A percentile compares a stretch with the other conserved stretches of the same genome.
phyloP scores from a whole-genome alignment of 202 grass and related monocot genomes.

The Schoenoplectus tabernaemontani region DNA sequence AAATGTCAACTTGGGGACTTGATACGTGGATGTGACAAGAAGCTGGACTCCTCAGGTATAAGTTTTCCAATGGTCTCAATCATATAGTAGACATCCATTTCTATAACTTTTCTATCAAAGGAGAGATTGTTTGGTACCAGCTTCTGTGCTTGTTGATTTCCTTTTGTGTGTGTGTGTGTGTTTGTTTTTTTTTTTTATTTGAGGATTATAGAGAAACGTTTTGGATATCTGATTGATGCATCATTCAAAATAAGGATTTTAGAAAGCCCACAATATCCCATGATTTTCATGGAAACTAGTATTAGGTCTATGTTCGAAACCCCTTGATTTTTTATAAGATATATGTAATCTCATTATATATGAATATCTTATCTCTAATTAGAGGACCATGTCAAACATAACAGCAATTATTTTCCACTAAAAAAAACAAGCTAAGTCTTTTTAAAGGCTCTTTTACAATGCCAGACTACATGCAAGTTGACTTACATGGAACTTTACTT shows the following conservation, averaged over 20 bases:
- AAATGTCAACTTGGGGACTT: constrained; percentile 94
- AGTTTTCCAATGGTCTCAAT: constrained; percentile 11
- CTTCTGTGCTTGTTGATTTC: constrained; percentile 19
- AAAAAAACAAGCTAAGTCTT: not conserved
- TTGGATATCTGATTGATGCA: no score
- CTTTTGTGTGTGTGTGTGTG: no score
- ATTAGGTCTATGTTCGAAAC: not conserved
- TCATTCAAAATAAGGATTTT: not conserved
- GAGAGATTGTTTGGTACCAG: not conserved
- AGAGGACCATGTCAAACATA: not conserved
- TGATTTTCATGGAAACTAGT: not conserved
- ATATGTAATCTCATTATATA: not conserved
- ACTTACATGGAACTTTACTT: not conserved
- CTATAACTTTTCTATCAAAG: not conserved
- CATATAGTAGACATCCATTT: not conserved
- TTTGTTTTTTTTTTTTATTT: not conserved
- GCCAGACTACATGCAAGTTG: not conserved
- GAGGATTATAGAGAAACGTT: not conserved
- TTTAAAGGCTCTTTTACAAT: not conserved
- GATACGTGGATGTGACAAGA: constrained; percentile 58
- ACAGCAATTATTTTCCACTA: not conserved
- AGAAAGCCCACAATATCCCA: not conserved
- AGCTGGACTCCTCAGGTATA: constrained; percentile 81
- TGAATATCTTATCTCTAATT: not conserved
- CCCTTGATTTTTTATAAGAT: not conserved